Conservation (phyloP, 305 asterid genomes). For the Fraxinus nigra region DNA sequence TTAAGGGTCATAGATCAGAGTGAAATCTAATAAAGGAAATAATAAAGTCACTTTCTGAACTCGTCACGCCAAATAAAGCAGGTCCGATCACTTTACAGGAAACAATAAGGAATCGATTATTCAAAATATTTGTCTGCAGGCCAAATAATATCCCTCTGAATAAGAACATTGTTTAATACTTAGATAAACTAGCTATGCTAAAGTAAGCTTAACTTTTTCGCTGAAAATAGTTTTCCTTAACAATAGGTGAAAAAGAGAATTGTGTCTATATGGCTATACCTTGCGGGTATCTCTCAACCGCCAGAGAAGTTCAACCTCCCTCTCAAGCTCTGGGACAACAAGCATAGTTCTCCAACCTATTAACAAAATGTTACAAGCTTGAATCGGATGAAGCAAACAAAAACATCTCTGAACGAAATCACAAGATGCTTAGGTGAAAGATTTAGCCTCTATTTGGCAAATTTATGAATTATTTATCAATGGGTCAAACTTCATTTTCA, state of each 20-base stretch:
- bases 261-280: conserved; percentile 40
- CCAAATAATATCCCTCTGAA: background rate
- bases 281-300: conserved; percentile 64
- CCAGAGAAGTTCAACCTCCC: conserved; percentile 85
- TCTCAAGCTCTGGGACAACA: conserved; percentile 98
- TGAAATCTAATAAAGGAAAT: background rate
- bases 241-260: background rate
- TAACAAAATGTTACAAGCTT: conserved; percentile 12
- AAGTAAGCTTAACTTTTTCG: background rate
- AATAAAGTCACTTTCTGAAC: background rate
- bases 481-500: background rate
- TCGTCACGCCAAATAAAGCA: background rate
- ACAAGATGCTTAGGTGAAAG: too few species aligned
- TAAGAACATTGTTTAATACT: background rate
- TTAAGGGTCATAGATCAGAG: conserved; percentile 6
- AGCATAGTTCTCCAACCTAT: conserved; percentile 99
- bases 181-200: background rate
- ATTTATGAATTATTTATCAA: background rate
- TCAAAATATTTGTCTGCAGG: background rate
- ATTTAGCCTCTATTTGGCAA: background rate
- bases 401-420: background rate
- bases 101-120: background rate
- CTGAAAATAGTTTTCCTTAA: background rate
- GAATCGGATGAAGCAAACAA: background rate
- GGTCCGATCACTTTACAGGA: background rate